Evolutionary conservation across 73 alveolate species (phyloP).

Genomic region (Symbiodinium pilosum): DNA sequence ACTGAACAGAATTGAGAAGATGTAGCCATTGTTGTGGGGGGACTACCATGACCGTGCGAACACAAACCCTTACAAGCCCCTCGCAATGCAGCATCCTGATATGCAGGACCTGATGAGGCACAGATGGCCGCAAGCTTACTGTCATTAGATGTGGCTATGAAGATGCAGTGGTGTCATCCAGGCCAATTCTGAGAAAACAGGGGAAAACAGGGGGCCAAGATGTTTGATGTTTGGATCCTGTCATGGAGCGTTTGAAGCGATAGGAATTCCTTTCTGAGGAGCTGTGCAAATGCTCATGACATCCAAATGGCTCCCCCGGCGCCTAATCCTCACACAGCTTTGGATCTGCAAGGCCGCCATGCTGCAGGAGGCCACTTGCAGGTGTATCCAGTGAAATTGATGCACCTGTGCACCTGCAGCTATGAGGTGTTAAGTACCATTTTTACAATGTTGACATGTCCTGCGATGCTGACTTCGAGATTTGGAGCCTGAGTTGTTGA

Average conservation of each 20-base stretch:
- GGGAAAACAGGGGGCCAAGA: not conserved
- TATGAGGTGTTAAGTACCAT: not conserved
- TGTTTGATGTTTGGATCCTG: not conserved
- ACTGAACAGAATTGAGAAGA: not conserved
- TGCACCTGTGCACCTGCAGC: no score
- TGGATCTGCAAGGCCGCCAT: not conserved
- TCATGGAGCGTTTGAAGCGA: not conserved
- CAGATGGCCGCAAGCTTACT: not conserved
- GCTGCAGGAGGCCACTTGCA: slow-evolving; percentile 3
- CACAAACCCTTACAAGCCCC: not conserved
- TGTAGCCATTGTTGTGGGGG: no score
- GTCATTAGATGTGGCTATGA: not conserved
- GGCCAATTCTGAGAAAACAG: not conserved
- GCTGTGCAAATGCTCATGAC: no score
- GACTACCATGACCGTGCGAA: not conserved
- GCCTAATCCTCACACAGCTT: not conserved
- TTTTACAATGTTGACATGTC: not conserved
- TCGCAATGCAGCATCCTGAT: not conserved
- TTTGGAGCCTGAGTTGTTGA: not conserved
- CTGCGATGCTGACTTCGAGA: not conserved
- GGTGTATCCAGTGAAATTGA: not conserved
- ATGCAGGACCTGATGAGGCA: not conserved
- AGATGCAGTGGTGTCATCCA: not conserved
- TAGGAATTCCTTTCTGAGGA: not conserved
- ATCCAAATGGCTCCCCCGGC: no score